Percentiles rank a stretch among this genome's conserved stretches.
These are phyloP conservation scores for Paspalum vaginatum DNA, from an alignment of 176 grass and related monocot genomes.

Conservation along the genomic window DNA sequence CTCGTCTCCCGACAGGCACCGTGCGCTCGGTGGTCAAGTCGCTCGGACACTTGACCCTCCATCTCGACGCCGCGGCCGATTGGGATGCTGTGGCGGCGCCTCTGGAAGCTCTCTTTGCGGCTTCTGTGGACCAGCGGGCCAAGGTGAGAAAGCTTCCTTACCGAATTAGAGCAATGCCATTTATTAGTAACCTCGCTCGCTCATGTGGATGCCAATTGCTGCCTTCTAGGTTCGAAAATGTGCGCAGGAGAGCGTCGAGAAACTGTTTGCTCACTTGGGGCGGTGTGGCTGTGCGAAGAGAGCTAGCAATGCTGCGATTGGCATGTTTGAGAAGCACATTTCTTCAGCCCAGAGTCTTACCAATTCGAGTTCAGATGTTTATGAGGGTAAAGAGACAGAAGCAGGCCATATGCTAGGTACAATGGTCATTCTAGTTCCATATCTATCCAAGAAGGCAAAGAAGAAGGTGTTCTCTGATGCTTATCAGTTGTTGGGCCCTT, in stretches of 20 bases:
- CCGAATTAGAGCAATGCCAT: background rate
- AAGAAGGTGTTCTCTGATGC: slow-evolving; percentile 63
- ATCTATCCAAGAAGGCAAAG: slow-evolving; percentile 70
- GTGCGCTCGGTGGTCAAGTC: slow-evolving; percentile 77
- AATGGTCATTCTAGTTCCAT: slow-evolving; percentile 55
- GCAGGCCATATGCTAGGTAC: slow-evolving; percentile 62
- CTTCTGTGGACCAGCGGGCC: slow-evolving; percentile 65
- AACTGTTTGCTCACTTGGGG: slow-evolving; percentile 63
- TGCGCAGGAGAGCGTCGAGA: slow-evolving; percentile 71
- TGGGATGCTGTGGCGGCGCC: slow-evolving; percentile 54
- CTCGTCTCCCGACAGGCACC: slow-evolving; percentile 70
- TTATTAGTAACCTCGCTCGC: background rate
- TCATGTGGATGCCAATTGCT: slow-evolving; percentile 16
- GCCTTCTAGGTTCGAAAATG: slow-evolving; percentile 74
- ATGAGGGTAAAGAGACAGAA: slow-evolving; percentile 50
- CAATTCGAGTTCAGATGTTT: slow-evolving; percentile 43
- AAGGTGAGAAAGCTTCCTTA: slow-evolving; percentile 61
- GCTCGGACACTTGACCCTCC: slow-evolving; percentile 69
- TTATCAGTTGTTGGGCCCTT: slow-evolving; percentile 56
- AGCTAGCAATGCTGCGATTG: slow-evolving; percentile 54
- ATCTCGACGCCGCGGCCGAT: slow-evolving; percentile 56
- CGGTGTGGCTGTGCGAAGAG: slow-evolving; percentile 56
- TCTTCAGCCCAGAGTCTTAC: slow-evolving; percentile 34
- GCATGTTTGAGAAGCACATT: slow-evolving; percentile 79
- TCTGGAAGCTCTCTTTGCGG: slow-evolving; percentile 61